Evolutionary conservation across 176 grass and related monocot species (phyloP).

Genomic region (Urochloa ruziziensis): DNA sequence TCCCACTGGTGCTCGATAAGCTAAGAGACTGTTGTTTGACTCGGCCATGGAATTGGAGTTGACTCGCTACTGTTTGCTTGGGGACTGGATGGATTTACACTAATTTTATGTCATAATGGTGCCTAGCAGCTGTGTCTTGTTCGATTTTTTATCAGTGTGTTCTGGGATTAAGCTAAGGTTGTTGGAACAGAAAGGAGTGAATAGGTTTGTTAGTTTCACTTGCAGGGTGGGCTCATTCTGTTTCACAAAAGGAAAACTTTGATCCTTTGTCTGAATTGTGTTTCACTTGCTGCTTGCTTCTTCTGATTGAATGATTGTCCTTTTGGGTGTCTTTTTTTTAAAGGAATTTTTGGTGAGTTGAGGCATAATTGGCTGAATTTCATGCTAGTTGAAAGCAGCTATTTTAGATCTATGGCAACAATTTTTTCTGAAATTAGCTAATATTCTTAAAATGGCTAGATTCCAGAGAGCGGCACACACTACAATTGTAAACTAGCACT

Average conservation of each 20-base stretch:
- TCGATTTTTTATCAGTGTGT: neutral
- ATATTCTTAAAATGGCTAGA: neutral
- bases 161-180: conserved; percentile 16
- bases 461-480: neutral
- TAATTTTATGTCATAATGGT: neutral
- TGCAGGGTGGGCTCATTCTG: neutral
- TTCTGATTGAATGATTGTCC: neutral
- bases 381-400: neutral
- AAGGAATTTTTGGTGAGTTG: neutral
- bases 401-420: neutral
- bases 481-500: neutral
- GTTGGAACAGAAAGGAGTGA: neutral
- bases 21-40: conserved; percentile 20
- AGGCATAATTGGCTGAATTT: neutral
- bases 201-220: neutral
- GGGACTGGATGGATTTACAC: neutral
- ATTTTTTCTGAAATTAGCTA: neutral
- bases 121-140: neutral
- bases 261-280: conserved; percentile 11
- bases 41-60: conserved; percentile 10
- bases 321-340: neutral
- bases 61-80: neutral
- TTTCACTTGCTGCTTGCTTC: neutral
- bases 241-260: neutral
- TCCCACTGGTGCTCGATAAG: neutral